Conservation (phyloP, 2,329 filamentous ascomycete genomes). For the Alternaria rosae region DNA sequence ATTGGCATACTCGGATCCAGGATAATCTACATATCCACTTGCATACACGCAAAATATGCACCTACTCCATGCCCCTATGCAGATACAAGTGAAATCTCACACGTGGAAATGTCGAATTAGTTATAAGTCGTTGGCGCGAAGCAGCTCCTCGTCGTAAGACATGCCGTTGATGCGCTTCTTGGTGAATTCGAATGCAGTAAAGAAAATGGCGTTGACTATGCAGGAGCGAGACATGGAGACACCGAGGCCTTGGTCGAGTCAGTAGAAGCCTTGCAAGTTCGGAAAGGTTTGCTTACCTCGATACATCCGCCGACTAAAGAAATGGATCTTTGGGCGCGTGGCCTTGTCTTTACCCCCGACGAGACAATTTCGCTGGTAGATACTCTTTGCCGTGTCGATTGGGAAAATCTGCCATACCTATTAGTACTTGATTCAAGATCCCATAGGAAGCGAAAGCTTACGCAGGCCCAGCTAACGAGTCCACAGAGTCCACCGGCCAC, state of each 20-base stretch:
- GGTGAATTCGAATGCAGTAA: slow-evolving; percentile 84
- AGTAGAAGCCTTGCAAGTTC: not conserved
- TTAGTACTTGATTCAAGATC: slow-evolving; percentile 11
- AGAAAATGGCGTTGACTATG: slow-evolving; percentile 87
- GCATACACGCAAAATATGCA: slow-evolving; percentile 10
- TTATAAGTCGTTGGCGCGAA: slow-evolving; percentile 37
- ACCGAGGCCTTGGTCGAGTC: slow-evolving; percentile 61
- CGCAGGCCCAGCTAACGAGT: slow-evolving; percentile 82
- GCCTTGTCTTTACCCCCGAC: slow-evolving; percentile 68
- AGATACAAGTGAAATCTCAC: slow-evolving; percentile 10
- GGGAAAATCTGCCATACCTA: slow-evolving; percentile 56
- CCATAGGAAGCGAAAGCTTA: slow-evolving; percentile 52
- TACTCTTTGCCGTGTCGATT: slow-evolving; percentile 84
- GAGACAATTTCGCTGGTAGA: slow-evolving; percentile 83
- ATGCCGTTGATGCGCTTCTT: slow-evolving; percentile 66
- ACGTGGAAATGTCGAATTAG: not conserved
- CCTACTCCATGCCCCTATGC: slow-evolving; percentile 37
- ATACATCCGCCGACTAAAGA: slow-evolving; percentile 81
- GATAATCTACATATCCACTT: slow-evolving; percentile 20
- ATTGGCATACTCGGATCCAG: slow-evolving; percentile 9
- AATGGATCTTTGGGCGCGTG: slow-evolving; percentile 72
- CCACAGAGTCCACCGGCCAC: slow-evolving; percentile 82
- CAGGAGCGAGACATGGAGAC: slow-evolving; percentile 85
- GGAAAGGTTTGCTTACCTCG: slow-evolving; percentile 61
- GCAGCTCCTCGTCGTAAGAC: slow-evolving; percentile 47